Conservation (phyloP, 1,139 yeast genomes). For the Fermentozyma sake region DNA sequence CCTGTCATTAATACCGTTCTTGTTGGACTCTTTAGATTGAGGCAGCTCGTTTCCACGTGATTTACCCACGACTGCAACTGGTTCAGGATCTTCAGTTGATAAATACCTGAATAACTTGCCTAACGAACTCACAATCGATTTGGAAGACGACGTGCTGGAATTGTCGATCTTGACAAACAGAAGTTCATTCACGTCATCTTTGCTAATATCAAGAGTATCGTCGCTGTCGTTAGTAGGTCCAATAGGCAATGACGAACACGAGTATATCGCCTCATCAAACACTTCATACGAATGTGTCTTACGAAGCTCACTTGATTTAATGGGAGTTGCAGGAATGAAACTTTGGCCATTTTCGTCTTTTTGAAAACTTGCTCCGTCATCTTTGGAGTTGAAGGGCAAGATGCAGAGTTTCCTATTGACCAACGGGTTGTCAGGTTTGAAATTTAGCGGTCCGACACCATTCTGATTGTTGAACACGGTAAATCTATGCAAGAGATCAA, state of each 20-base stretch:
- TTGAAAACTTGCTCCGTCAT: constrained; percentile 23
- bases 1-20: constrained; percentile 8
- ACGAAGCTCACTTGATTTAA: constrained; percentile 32
- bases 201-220: constrained; percentile 4
- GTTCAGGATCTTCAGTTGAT: constrained; percentile 35
- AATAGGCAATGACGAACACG: constrained; percentile 39
- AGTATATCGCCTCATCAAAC: constrained; percentile 72
- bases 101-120: constrained; percentile 36
- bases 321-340: constrained; percentile 11
- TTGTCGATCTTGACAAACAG: constrained; percentile 5
- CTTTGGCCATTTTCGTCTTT: constrained; percentile 14
- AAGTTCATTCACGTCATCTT: too few species aligned
- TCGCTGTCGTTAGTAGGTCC: constrained; percentile 9
- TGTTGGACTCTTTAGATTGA: constrained; percentile 4
- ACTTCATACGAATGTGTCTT: constrained; percentile 67
- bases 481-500: constrained; percentile 17
- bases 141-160: constrained; percentile 10
- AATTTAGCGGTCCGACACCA: constrained; percentile 14
- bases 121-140: constrained; percentile 32
- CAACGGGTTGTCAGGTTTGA: constrained; percentile 48
- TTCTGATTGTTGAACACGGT: constrained; percentile 6
- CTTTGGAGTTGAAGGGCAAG: constrained; percentile 28
- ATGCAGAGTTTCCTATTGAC: constrained; percentile 49
- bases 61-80: too few species aligned
- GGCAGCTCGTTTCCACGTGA: neutral